Evolutionary conservation across 2,329 filamentous ascomycete genomes (phyloP).

Genomic region (Westerdykella aurantiaca): DNA sequence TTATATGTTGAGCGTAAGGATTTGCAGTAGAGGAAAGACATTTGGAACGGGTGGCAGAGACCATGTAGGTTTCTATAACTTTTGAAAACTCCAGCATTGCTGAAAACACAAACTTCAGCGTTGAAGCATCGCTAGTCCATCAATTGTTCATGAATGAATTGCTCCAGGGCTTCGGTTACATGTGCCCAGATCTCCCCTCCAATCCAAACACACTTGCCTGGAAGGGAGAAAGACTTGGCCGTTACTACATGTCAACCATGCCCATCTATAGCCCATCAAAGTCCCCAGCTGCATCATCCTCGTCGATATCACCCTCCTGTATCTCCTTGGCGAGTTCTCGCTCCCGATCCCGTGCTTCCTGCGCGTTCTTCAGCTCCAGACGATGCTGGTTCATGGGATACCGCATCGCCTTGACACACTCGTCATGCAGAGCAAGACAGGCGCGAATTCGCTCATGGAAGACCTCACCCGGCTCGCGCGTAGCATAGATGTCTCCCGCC

Average conservation of each 20-base stretch:
- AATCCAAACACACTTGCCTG: no score
- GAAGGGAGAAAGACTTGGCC: no score
- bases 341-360: conserved; percentile 95
- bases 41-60: no score
- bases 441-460: conserved; percentile 96
- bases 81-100: no score
- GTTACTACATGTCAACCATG: no score
- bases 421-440: conserved; percentile 86
- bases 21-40: no score
- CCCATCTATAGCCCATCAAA: conserved; percentile 80
- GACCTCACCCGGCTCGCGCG: conserved; percentile 88
- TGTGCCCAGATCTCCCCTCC: no score
- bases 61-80: no score
- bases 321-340: conserved; percentile 98
- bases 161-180: no score
- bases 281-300: conserved; percentile 90
- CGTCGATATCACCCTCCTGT: conserved; percentile 92
- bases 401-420: conserved; percentile 99
- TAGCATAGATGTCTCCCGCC: conserved; percentile 91
- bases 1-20: background rate
- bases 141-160: background rate
- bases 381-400: conserved; percentile 99
- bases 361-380: conserved; percentile 93
- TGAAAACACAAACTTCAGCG: no score
- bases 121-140: background rate